These are phyloP conservation scores for Monosporozyma aerobia DNA, from an alignment of 805 yeast genomes.

Conservation along the genomic window DNA sequence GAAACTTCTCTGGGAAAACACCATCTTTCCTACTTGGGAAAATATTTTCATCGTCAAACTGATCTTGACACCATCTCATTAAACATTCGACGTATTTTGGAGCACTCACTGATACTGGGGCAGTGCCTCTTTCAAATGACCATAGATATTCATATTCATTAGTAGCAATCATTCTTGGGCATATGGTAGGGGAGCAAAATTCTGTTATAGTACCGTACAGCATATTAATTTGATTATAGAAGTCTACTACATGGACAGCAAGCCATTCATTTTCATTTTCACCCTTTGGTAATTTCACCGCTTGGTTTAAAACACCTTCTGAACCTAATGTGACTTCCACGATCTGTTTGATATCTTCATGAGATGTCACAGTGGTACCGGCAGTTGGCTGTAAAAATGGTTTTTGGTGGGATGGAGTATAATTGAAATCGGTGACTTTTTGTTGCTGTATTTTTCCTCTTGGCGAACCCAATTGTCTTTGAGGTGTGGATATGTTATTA, in stretches of 20 bases:
- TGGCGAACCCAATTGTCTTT: slow-evolving; percentile 4
- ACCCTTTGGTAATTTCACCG: slow-evolving; percentile 87
- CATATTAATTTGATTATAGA: slow-evolving; percentile 94
- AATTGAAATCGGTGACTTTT: slow-evolving; percentile 28
- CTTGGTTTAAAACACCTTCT: slow-evolving; percentile 81
- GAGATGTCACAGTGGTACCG: slow-evolving; percentile 41
- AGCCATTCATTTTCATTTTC: slow-evolving; percentile 91
- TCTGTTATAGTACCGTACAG: slow-evolving; percentile 91
- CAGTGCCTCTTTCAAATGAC: slow-evolving; percentile 68
- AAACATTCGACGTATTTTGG: slow-evolving; percentile 90
- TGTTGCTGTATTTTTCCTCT: slow-evolving; percentile 1
- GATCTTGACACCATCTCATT: slow-evolving; percentile 92
- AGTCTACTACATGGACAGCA: slow-evolving; percentile 96
- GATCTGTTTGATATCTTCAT: slow-evolving; percentile 70
- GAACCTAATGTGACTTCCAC: slow-evolving; percentile 96
- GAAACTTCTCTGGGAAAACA: slow-evolving; percentile 84
- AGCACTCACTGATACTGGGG: slow-evolving; percentile 84
- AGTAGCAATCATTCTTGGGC: slow-evolving; percentile 97
- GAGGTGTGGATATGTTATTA: slow-evolving; percentile 7
- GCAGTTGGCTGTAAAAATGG: slow-evolving; percentile 24
- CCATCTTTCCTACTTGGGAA: slow-evolving; percentile 88
- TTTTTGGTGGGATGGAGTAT: slow-evolving; percentile 31
- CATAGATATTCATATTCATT: slow-evolving; percentile 94
- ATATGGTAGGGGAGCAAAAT: slow-evolving; percentile 88
- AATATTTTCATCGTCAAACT: slow-evolving; percentile 79